phyloP scores from a whole-genome alignment of 805 yeast species.

The Saturnispora zaruensis region DNA sequence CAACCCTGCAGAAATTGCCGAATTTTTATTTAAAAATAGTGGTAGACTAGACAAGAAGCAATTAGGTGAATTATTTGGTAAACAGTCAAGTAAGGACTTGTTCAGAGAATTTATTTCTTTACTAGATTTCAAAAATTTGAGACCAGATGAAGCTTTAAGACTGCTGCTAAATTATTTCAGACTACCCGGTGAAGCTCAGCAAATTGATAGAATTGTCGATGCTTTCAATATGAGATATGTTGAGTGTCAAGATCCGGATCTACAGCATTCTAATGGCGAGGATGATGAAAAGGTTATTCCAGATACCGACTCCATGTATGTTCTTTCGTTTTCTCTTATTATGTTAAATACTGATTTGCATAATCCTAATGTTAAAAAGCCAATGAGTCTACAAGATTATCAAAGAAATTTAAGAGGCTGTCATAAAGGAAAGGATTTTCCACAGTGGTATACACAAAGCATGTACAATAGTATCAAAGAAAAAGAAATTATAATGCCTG shows the following conservation, averaged over 20 bases:
- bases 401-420: slow-evolving; percentile 74
- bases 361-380: slow-evolving; percentile 85
- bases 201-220: slow-evolving; percentile 87
- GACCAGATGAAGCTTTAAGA: slow-evolving; percentile 92
- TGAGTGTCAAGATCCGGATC: slow-evolving; percentile 38
- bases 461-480: slow-evolving; percentile 75
- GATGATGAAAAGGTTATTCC: slow-evolving; percentile 50
- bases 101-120: slow-evolving; percentile 55
- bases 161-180: slow-evolving; percentile 74
- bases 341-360: slow-evolving; percentile 92
- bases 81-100: slow-evolving; percentile 54
- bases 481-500: slow-evolving; percentile 94
- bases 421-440: slow-evolving; percentile 66
- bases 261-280: slow-evolving; percentile 17
- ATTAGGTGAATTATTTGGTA: slow-evolving; percentile 79
- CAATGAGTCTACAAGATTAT: slow-evolving; percentile 83
- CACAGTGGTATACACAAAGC: slow-evolving; percentile 73
- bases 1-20: slow-evolving; percentile 59
- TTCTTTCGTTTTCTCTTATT: slow-evolving; percentile 83
- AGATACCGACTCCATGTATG: slow-evolving; percentile 78
- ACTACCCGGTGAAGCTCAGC: slow-evolving; percentile 96
- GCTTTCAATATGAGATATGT: slow-evolving; percentile 77
- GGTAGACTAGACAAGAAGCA: slow-evolving; percentile 79
- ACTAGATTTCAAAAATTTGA: slow-evolving; percentile 65
- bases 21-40: slow-evolving; percentile 68